Evolutionary conservation across 495 filamentous ascomycete genomes (phyloP).

Genomic region (Lindgomyces ingoldianus): DNA sequence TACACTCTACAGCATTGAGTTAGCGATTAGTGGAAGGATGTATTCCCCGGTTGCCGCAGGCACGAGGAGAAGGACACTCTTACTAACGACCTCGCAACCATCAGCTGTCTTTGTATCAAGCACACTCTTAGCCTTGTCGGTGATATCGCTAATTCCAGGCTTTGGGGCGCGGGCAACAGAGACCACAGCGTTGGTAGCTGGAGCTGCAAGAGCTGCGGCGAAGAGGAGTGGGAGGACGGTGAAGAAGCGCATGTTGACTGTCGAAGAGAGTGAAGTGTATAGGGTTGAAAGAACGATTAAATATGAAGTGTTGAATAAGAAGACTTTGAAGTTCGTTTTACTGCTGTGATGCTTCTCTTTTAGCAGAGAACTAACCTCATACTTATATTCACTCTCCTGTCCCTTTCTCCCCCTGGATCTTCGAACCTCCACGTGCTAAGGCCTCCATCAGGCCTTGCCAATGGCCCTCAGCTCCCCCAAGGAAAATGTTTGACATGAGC

Average conservation of each 20-base stretch:
- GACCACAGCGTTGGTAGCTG: neutral
- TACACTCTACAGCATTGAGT: neutral
- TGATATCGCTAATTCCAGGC: neutral
- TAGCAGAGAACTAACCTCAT: neutral
- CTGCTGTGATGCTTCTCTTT: conserved; percentile 6
- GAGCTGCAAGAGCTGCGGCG: neutral
- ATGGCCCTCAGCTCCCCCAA: neutral
- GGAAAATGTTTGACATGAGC: neutral
- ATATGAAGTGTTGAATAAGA: conserved; percentile 2
- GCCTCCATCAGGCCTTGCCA: neutral
- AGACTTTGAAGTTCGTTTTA: too few relatives aligned
- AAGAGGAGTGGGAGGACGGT: conserved; percentile 8
- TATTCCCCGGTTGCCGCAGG: too few relatives aligned
- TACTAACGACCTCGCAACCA: conserved; percentile 5
- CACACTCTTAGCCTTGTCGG: neutral
- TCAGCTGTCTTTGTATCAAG: neutral
- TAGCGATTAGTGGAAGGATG: neutral
- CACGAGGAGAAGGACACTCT: neutral
- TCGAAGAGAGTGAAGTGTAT: neutral
- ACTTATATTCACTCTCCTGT: neutral
- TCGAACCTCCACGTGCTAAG: neutral
- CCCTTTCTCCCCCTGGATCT: neutral
- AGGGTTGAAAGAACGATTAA: neutral
- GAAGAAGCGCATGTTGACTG: conserved; percentile 7
- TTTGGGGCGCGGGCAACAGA: neutral